Evolutionary conservation across 768 basidiomycete genomes (phyloP).

Genomic region (Tulasnella sp.): DNA sequence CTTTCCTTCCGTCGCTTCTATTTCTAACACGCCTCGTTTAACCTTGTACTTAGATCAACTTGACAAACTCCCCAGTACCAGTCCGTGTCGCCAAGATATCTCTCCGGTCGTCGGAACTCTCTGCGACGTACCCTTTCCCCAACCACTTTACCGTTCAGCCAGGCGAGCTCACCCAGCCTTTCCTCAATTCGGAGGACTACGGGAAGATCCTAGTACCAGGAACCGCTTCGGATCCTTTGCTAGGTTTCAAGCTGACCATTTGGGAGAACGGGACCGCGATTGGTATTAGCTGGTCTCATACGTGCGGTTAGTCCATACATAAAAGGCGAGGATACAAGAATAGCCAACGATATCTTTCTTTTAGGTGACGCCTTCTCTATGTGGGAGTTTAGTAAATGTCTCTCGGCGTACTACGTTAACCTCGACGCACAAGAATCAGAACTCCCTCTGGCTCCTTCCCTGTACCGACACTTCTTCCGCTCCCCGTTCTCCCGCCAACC

Average conservation of each 20-base stretch:
- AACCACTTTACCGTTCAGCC: neutral
- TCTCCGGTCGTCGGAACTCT: neutral
- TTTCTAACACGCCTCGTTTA: neutral
- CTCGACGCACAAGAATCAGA: neutral
- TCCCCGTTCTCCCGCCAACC: neutral
- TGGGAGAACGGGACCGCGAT: neutral
- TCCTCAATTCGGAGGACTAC: neutral
- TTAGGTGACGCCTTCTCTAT: slow-evolving; percentile 3
- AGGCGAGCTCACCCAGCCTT: neutral
- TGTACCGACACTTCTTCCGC: slow-evolving; percentile 1
- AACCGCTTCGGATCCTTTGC: slow-evolving; percentile 3
- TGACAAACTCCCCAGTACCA: slow-evolving; percentile 3
- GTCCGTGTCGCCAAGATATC: neutral
- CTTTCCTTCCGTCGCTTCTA: neutral
- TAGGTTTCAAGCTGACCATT: slow-evolving; percentile 6
- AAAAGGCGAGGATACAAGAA: neutral
- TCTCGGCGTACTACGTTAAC: neutral
- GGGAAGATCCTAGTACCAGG: neutral
- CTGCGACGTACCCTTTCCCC: neutral
- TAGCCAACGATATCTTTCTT: neutral
- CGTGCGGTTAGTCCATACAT: neutral
- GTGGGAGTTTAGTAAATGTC: neutral
- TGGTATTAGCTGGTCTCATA: slow-evolving; percentile 1
- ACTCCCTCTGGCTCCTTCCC: slow-evolving; percentile 2
- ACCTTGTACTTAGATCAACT: neutral